A percentile compares a stretch with the other conserved stretches of the same genome.
Evolutionary conservation across 371 early-diverging fungal species (phyloP).

Genomic region (Apophysomyces elegans): DNA sequence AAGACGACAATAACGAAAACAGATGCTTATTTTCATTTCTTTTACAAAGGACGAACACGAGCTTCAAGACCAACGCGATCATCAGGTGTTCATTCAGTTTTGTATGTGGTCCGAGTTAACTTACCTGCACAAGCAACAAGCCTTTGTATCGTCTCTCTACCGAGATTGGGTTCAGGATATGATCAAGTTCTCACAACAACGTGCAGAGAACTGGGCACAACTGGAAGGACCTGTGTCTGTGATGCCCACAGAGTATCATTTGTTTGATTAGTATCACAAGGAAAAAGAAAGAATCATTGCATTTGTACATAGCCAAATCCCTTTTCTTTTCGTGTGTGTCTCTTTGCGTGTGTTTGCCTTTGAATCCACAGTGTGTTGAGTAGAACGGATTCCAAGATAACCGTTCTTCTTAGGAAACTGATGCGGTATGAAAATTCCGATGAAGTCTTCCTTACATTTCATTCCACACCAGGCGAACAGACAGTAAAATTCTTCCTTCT

Average conservation of each 20-base stretch:
- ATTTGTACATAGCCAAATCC: slow-evolving; percentile 11
- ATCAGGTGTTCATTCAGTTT: slow-evolving; percentile 39
- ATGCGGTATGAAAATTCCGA: neutral
- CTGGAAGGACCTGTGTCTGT: slow-evolving; percentile 51
- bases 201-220: slow-evolving; percentile 63
- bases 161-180: slow-evolving; percentile 66
- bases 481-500: neutral
- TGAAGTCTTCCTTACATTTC: neutral
- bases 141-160: slow-evolving; percentile 63
- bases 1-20: neutral
- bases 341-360: no score
- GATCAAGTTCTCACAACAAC: slow-evolving; percentile 56
- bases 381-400: slow-evolving; percentile 1
- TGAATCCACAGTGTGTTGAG: neutral
- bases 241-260: slow-evolving; percentile 52
- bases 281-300: neutral
- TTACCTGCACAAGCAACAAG: slow-evolving; percentile 57
- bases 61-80: slow-evolving; percentile 67
- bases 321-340: neutral
- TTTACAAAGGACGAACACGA: slow-evolving; percentile 92
- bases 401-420: neutral
- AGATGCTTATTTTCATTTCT: slow-evolving; percentile 80
- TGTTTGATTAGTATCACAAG: slow-evolving; percentile 33
- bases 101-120: slow-evolving; percentile 52
- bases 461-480: neutral